Percentiles rank a stretch among this genome's conserved stretches.
These are phyloP conservation scores for Trichophyton schoenleinii DNA, from an alignment of 2,329 filamentous ascomycete genomes.

Conservation along the genomic window DNA sequence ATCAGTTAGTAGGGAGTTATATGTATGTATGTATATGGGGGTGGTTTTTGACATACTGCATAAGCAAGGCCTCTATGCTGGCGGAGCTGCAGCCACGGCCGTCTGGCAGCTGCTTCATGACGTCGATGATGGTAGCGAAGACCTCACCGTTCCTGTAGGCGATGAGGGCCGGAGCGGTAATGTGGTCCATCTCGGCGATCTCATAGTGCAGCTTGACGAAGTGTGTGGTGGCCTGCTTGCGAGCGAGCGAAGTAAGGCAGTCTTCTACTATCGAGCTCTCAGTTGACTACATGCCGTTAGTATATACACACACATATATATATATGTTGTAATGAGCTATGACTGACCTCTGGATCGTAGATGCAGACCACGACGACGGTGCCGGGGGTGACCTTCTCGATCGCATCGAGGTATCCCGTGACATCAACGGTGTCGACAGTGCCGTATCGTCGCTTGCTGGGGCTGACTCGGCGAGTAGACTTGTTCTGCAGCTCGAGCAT, in stretches of 20 bases:
- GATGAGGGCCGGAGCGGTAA: slow-evolving; percentile 73
- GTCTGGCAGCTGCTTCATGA: slow-evolving; percentile 71
- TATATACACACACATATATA: neutral
- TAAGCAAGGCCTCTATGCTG: slow-evolving; percentile 46
- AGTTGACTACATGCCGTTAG: slow-evolving; percentile 41
- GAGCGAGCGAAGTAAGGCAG: slow-evolving; percentile 63
- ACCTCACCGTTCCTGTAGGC: slow-evolving; percentile 85
- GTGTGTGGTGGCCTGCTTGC: slow-evolving; percentile 56
- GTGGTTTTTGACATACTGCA: slow-evolving; percentile 33
- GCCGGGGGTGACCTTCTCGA: slow-evolving; percentile 73
- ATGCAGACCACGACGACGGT: slow-evolving; percentile 88
- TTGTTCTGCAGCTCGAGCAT: slow-evolving; percentile 61
- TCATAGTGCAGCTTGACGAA: slow-evolving; percentile 87
- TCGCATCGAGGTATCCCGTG: slow-evolving; percentile 84
- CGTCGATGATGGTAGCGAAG: slow-evolving; percentile 76
- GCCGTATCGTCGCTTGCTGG: slow-evolving; percentile 66
- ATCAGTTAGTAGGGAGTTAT: slow-evolving; percentile 5
- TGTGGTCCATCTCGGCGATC: slow-evolving; percentile 87
- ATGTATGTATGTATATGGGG: no score
- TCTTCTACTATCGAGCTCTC: slow-evolving; percentile 68
- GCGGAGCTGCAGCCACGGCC: slow-evolving; percentile 39
- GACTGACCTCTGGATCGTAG: slow-evolving; percentile 54
- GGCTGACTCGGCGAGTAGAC: slow-evolving; percentile 57
- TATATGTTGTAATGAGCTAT: no score
- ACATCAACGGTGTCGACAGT: slow-evolving; percentile 75